Base-by-base conservation (phyloP, 2,329 filamentous ascomycete species). In the Aureobasidium subglaciale region DNA sequence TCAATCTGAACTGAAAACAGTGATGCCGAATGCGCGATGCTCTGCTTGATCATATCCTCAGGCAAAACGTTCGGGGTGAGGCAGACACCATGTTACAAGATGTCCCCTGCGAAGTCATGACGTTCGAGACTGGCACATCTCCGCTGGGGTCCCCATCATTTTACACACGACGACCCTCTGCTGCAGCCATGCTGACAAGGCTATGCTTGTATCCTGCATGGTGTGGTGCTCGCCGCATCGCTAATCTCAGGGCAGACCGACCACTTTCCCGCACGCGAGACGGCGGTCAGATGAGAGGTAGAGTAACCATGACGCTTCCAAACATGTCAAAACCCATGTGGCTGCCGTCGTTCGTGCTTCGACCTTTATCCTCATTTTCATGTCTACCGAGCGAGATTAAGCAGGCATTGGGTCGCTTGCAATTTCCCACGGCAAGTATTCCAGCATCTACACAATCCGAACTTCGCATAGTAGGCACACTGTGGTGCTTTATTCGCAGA, bases 61-160 rank as follows among this genome's bases (percentile, higher is more conserved):
- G n/a, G n/a, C n/a, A n/a, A n/a, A n/a, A n/a, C n/a, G n/a, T n/a
- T n/a, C n/a, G n/a, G n/a, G n/a, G n/a, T n/a, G n/a, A n/a, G n/a
- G n/a, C n/a, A n/a, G n/a, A n/a, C n/a, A n/a, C n/a, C n/a, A n/a
- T n/a, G n/a, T n/a, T n/a, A n/a, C n/a, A n/a, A n/a, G n/a, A n/a
- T n/a, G n/a, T n/a, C n/a, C n/a, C n/a, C 24, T 52, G 48, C 48
- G 40, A 35, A 52, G 40, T 52, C 48, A 52, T 52, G 48, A 52
- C 48, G 48, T 52, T 30, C 20, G 25, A 22, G 16, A 40, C n/a
- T 35, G 32, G 13, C 32, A 10, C 37, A 8, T 40, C 5, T 22
- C 46, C 46, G 40, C 34, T 30, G 34, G 48, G 48, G 16, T 40
- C 35, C 48, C 48, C 48, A 40, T 38, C 10, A 20, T 27, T 20